These are phyloP conservation scores for Anethum foeniculum DNA, from an alignment of 140 eudicot species.

Conservation along the genomic window DNA sequence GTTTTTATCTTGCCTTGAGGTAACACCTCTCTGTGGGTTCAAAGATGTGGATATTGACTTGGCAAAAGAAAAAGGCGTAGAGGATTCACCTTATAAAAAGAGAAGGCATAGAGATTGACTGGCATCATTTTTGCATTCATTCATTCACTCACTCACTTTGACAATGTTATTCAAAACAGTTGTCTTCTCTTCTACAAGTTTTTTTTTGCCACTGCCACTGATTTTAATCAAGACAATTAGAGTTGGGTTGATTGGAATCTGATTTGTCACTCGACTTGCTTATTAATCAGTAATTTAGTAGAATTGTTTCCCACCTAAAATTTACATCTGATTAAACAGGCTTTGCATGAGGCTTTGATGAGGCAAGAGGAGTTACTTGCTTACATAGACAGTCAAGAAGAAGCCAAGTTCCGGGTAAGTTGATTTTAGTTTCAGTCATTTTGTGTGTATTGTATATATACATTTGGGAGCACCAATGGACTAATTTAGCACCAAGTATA, in stretches of 20 bases:
- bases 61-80: background rate
- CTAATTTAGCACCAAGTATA: too few relatives aligned
- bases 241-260: background rate
- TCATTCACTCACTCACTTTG: too few relatives aligned
- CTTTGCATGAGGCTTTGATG: conserved; percentile 87
- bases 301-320: background rate
- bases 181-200: background rate
- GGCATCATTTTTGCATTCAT: background rate
- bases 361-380: conserved; percentile 95
- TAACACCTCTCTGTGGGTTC: background rate
- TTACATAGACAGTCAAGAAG: conserved; percentile 83
- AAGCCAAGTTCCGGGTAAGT: conserved; percentile 61
- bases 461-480: background rate
- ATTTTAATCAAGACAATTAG: background rate
- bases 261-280: background rate
- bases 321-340: conserved; percentile 36
- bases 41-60: background rate
- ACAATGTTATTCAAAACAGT: background rate
- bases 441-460: background rate
- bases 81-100: background rate
- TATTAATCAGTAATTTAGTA: background rate
- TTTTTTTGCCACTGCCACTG: background rate
- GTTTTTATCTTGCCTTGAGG: background rate
- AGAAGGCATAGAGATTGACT: background rate
- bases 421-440: background rate